phyloP scores from a whole-genome alignment of 2,329 filamentous ascomycete genomes.

The Verticillium zaregamsianum region DNA sequence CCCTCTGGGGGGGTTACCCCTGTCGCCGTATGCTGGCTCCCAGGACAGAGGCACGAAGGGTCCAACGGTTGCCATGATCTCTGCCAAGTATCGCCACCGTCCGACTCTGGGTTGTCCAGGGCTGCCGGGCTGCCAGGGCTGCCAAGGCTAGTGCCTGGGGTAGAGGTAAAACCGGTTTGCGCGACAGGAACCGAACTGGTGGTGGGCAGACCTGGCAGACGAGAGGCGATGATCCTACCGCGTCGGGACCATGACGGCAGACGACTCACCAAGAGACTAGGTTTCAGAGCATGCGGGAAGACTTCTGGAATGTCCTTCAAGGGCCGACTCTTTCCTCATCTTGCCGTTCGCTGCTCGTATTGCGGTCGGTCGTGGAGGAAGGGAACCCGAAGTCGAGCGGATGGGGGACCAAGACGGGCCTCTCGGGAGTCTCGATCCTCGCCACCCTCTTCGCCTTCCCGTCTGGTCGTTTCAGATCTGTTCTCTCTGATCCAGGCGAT shows the following conservation, averaged over 20 bases:
- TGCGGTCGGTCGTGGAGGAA: too few relatives aligned
- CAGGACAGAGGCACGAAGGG: background rate
- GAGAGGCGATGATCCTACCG: background rate
- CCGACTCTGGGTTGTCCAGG: background rate
- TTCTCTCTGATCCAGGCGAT: background rate
- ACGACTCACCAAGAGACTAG: background rate
- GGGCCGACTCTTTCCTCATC: background rate
- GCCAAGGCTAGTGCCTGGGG: background rate
- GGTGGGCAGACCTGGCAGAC: background rate
- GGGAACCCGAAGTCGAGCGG: too few relatives aligned
- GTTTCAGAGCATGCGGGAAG: slow-evolving; percentile 1
- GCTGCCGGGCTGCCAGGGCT: background rate
- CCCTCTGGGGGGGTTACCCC: background rate
- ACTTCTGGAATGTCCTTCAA: background rate
- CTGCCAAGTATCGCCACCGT: slow-evolving; percentile 13
- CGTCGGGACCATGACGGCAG: background rate
- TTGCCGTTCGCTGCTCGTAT: background rate
- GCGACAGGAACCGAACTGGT: slow-evolving; percentile 8
- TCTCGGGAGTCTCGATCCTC: too few relatives aligned
- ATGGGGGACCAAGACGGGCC: too few relatives aligned
- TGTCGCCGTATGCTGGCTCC: background rate
- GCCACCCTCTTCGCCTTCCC: too few relatives aligned
- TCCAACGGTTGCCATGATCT: slow-evolving; percentile 5
- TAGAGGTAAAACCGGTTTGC: slow-evolving; percentile 10
- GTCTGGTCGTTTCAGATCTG: background rate